phyloP scores from a whole-genome alignment of 2,329 filamentous ascomycete genomes.

The Lachnellula occidentalis region DNA sequence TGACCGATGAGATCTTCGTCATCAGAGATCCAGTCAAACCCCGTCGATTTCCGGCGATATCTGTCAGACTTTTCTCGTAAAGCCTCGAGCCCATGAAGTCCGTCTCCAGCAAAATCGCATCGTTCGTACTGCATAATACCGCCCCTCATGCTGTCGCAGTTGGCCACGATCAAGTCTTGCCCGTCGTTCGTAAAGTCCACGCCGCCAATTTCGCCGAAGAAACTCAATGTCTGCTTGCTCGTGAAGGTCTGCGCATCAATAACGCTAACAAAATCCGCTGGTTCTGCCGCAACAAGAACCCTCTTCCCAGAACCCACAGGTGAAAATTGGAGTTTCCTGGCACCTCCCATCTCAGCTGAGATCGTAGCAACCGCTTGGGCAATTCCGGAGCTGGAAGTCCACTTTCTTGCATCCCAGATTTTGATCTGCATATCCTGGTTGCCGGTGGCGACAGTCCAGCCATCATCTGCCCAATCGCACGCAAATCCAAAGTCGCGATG shows the following conservation, averaged over 20 bases:
- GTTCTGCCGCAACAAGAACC: slow-evolving; percentile 67
- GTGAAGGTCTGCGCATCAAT: slow-evolving; percentile 62
- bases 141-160: slow-evolving; percentile 59
- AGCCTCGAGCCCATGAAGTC: slow-evolving; percentile 18
- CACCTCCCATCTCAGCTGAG: slow-evolving; percentile 61
- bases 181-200: slow-evolving; percentile 62
- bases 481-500: slow-evolving; percentile 70
- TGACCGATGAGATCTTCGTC: slow-evolving; percentile 15
- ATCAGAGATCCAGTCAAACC: slow-evolving; percentile 17
- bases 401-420: slow-evolving; percentile 71
- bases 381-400: slow-evolving; percentile 48
- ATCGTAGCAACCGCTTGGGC: slow-evolving; percentile 49
- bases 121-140: slow-evolving; percentile 41
- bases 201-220: slow-evolving; percentile 72
- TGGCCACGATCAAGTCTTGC: slow-evolving; percentile 61
- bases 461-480: slow-evolving; percentile 75
- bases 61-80: not conserved
- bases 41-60: not conserved
- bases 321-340: slow-evolving; percentile 66
- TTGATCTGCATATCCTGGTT: slow-evolving; percentile 69
- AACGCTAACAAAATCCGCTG: slow-evolving; percentile 67
- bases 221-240: slow-evolving; percentile 63
- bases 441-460: slow-evolving; percentile 69
- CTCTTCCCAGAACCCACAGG: slow-evolving; percentile 62
- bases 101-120: slow-evolving; percentile 24